These are phyloP conservation scores for Euphorbia corollata DNA, from an alignment of 441 rosid genomes.

Conservation along the genomic window DNA sequence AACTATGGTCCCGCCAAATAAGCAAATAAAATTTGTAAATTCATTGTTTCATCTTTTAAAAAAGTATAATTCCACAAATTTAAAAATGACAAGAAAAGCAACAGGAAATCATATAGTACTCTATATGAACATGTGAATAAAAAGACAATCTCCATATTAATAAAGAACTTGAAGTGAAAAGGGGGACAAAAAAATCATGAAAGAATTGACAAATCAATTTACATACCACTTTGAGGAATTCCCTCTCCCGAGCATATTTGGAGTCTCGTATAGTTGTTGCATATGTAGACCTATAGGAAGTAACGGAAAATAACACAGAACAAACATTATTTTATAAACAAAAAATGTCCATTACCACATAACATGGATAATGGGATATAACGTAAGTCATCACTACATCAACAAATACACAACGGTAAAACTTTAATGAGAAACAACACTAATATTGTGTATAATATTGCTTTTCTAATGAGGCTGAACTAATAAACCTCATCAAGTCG, in stretches of 20 bases:
- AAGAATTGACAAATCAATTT: constrained; percentile 20
- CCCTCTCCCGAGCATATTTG: constrained; percentile 84
- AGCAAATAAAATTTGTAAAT: constrained; percentile 3
- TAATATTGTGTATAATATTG: not conserved
- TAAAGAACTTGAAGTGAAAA: not conserved
- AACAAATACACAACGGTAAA: not conserved
- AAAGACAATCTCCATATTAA: not conserved
- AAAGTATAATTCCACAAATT: not conserved
- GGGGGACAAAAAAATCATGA: not conserved
- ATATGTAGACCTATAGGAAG: constrained; percentile 68
- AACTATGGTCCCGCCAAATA: too few relatives aligned
- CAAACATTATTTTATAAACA: constrained; percentile 1
- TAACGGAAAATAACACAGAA: constrained; percentile 3
- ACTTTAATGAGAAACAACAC: not conserved
- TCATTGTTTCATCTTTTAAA: not conserved
- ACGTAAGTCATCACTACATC: not conserved
- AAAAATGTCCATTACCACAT: constrained; percentile 2
- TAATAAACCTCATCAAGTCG: not conserved
- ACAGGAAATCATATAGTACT: not conserved
- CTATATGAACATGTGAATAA: not conserved
- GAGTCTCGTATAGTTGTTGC: constrained; percentile 89
- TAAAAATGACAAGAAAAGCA: not conserved
- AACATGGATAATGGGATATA: not conserved
- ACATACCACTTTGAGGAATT: constrained; percentile 91
- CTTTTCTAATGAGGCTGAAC: not conserved